Base-by-base conservation (phyloP, 805 yeast species). In the Saccharomycopsis vini region DNA sequence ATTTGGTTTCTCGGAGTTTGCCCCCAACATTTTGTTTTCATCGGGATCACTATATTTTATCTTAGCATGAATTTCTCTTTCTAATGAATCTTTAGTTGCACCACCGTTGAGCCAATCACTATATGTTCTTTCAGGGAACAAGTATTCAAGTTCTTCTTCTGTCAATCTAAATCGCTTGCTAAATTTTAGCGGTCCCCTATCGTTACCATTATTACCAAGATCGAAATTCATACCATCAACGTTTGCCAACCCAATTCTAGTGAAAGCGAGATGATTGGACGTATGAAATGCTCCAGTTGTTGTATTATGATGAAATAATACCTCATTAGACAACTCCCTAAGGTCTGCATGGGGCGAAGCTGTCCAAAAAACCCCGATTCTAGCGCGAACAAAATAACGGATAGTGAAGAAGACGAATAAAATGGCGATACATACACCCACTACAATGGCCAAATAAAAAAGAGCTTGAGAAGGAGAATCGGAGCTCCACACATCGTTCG, bases 101-200 rank as follows among this genome's bases (percentile, higher is more conserved):
- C 82, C 85, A 28, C 79, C 80, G 47, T 71, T 65, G 24, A 76
- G 57, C 85, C 85, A 79, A 43, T 75, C 71, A 37, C 63, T 59
- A 54, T 78, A 79, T 2, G 79, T 68, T 47, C 74, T 69, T 19
- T 63, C 55, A 1, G 86, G 86, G 56, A 79, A 79, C 41, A 77
- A 58, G 21, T 66, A 65, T 35, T 78, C 77, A n/a, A 79, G 80
- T 54, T 79, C 79, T 23, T 66, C 71, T 43, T 66, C 72, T 1
- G 79, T 65, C 35, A 75, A 61, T 53, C 72, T 22, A 29, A 46
- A 46, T 30, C 50, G 39, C 20, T 39, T 43, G 21, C 47, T 44
- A 18, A 46, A 46, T 28, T 40, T 46, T 26, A 15, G 9, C 15
- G 42, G 39, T 18, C 35, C 40, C 24, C 15, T 20, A 26, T 7